Base-by-base conservation (phyloP, 192 early-diverging fungal genomes). In the Backusella mclennaniae region DNA sequence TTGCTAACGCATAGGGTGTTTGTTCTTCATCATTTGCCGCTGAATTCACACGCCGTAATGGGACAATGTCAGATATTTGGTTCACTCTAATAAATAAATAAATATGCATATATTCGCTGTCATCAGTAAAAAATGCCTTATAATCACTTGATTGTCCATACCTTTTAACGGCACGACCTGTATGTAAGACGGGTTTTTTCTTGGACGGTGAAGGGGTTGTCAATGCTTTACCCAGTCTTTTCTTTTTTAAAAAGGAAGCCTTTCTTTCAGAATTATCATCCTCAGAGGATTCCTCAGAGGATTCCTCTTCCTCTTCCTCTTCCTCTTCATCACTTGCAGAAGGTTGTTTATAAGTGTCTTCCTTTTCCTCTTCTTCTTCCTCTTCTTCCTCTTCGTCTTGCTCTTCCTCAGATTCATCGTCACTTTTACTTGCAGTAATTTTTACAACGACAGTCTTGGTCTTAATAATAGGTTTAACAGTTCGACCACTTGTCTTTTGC, bases 1-100 rank as follows among this genome's bases (percentile, higher is more conserved):
- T 85, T 0, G 95, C 95, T 14, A 77, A 77, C 70, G 92, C 90
- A 76, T 89, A 94, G 7, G 86, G 75, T 4, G 87, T 86, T 59
- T 46, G 15, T 4, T 44, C 21, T 17, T 17, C 35, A 63, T 29
- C 26, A 1, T 2, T 12, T 36, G 41, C 19, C 4, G 8, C 12
- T 15, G 39, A 39, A 33, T 52, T 49, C 21, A 76, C 75, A 38
- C 44, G 66, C 9, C 75, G 66, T 38, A 76, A 46, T 6, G 75
- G 67, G 21, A 46, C 21, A 14, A 67, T 23, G 17, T 15, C 33
- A 6, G 38, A 14, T 11, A 35, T 49, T 35, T 49, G 42, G 39
- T 76, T 76, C 15, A 76, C 67, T 69, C 75, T 76, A 29, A 38
- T 41, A 21, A 33, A 12, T 39, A 39, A 39, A 39, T 11, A 39